phyloP scores from a whole-genome alignment of 2,329 filamentous ascomycete genomes.

The Microdochium nivale region DNA sequence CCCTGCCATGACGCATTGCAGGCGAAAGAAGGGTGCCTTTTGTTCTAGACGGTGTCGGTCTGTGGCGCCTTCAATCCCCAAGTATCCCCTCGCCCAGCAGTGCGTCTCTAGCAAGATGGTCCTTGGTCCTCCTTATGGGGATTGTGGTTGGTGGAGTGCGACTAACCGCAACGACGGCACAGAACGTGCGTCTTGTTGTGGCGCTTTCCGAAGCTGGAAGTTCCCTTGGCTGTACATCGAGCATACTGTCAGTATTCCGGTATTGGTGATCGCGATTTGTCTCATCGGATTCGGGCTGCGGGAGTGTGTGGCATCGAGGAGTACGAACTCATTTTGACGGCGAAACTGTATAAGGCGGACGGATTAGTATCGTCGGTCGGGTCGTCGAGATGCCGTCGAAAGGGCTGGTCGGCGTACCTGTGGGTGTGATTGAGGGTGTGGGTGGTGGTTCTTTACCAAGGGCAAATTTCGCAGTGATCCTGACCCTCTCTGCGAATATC shows the following conservation, averaged over 20 bases:
- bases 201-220: conserved; percentile 41
- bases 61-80: no score
- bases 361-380: background rate
- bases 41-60: no score
- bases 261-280: conserved; percentile 4
- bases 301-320: conserved; percentile 7
- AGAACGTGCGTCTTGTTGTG: conserved; percentile 98
- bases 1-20: no score
- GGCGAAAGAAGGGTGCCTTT: no score
- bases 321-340: conserved; percentile 1
- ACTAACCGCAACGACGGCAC: conserved; percentile 97
- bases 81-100: background rate
- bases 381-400: background rate
- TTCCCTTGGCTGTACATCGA: conserved; percentile 23
- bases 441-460: background rate
- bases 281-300: conserved; percentile 3
- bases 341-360: background rate
- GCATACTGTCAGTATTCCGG: conserved; percentile 12
- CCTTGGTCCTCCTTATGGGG: background rate
- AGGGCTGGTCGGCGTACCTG: background rate
- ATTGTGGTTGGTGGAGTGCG: background rate
- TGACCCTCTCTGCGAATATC: background rate
- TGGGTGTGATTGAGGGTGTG: background rate
- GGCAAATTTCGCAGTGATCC: background rate
- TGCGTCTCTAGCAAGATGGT: background rate